Evolutionary conservation across 176 grass and related monocot species (phyloP).

Genomic region (Zoysia pacifica): DNA sequence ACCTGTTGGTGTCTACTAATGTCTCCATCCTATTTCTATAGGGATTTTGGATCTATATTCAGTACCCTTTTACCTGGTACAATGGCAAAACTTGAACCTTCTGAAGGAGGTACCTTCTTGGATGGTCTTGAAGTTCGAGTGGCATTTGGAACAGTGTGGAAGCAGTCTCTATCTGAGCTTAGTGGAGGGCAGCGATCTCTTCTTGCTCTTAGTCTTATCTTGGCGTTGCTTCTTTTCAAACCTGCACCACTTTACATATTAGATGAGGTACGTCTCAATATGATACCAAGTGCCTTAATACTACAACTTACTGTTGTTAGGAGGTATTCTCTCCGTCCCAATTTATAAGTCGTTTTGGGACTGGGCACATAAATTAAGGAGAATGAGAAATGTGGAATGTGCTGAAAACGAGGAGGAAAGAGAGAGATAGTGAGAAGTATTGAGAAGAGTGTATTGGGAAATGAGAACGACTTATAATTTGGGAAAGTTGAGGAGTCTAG

Average conservation of each 20-base stretch:
- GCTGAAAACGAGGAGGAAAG: too few species aligned
- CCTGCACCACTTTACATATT: constrained; percentile 98
- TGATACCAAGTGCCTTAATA: constrained; percentile 27
- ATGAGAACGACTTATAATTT: too few species aligned
- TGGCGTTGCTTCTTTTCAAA: constrained; percentile 95
- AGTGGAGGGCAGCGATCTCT: constrained; percentile 97
- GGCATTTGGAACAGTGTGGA: constrained; percentile 96
- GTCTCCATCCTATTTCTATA: constrained; percentile 38
- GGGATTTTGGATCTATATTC: constrained; percentile 99
- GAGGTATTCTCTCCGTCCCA: neutral
- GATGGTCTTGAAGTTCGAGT: constrained; percentile 99
- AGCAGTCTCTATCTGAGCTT: constrained; percentile 95
- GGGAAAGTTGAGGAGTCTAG: too few species aligned
- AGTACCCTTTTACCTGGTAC: constrained; percentile 91
- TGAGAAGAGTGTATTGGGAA: too few species aligned
- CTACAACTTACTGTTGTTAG: neutral
- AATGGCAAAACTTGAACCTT: constrained; percentile 96
- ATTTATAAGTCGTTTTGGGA: too few species aligned
- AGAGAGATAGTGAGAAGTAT: too few species aligned
- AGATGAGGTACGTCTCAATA: constrained; percentile 70
- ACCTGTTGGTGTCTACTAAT: constrained; percentile 19
- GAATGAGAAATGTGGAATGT: too few species aligned
- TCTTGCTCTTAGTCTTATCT: constrained; percentile 95
- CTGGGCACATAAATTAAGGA: too few species aligned
- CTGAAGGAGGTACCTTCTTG: constrained; percentile 84